A percentile compares a stretch with the other conserved stretches of the same genome.
Evolutionary conservation across 2,329 filamentous ascomycete species (phyloP).

Genomic region (Colletotrichum somersetense): DNA sequence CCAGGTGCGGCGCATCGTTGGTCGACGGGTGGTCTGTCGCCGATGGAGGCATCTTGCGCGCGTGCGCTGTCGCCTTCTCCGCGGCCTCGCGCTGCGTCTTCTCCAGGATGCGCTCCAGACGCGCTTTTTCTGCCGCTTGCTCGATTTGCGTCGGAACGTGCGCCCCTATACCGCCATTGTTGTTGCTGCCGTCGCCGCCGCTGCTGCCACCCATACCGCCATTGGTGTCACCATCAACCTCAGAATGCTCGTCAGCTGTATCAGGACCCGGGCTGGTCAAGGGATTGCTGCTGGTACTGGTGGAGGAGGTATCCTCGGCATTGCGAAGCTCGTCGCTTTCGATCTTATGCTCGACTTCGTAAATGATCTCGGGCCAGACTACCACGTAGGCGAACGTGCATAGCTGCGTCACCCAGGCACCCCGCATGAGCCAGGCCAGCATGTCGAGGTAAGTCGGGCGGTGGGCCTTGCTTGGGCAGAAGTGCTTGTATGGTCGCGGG

Average conservation of each 20-base stretch:
- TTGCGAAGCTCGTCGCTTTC: constrained; percentile 72
- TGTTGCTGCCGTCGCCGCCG: constrained; percentile 30
- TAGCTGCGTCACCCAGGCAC: constrained; percentile 93
- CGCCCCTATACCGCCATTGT: constrained; percentile 34
- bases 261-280: constrained; percentile 31
- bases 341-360: constrained; percentile 80
- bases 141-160: constrained; percentile 61
- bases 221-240: constrained; percentile 40
- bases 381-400: constrained; percentile 92
- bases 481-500: constrained; percentile 84
- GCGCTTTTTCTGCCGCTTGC: constrained; percentile 71
- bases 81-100: constrained; percentile 65
- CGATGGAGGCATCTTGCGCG: constrained; percentile 62
- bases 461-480: constrained; percentile 90
- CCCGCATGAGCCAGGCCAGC: constrained; percentile 91
- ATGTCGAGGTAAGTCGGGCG: constrained; percentile 90
- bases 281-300: constrained; percentile 31
- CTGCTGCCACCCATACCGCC: constrained; percentile 34
- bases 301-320: constrained; percentile 43
- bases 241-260: constrained; percentile 48
- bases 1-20: constrained; percentile 70
- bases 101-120: constrained; percentile 69
- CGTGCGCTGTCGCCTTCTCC: constrained; percentile 68
- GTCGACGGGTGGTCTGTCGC: constrained; percentile 67
- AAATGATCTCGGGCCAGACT: constrained; percentile 84